These are phyloP conservation scores for Aspergillus udagawae DNA, from an alignment of 2,329 filamentous ascomycete species.

Conservation along the genomic window DNA sequence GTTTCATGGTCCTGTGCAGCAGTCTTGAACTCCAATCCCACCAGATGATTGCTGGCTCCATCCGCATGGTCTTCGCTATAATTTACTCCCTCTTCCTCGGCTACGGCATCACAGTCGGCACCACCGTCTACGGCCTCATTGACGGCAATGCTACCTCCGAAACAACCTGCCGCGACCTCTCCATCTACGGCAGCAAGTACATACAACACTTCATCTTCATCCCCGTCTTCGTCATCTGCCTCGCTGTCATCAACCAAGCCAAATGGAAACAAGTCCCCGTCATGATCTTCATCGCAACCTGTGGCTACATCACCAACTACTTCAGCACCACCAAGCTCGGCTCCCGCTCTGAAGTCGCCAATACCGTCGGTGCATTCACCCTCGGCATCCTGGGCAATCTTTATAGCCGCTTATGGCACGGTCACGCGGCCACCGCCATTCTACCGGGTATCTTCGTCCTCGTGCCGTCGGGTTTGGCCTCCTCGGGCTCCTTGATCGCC, in stretches of 20 bases:
- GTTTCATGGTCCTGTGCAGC: slow-evolving; percentile 56
- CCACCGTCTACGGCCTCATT: slow-evolving; percentile 56
- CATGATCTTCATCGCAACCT: slow-evolving; percentile 69
- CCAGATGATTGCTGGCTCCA: slow-evolving; percentile 62
- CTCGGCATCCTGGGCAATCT: slow-evolving; percentile 74
- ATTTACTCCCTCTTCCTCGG: slow-evolving; percentile 66
- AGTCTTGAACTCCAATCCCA: slow-evolving; percentile 62
- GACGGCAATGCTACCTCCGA: slow-evolving; percentile 48
- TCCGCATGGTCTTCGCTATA: slow-evolving; percentile 66
- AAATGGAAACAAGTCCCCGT: slow-evolving; percentile 72
- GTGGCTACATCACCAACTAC: slow-evolving; percentile 71
- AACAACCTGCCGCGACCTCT: slow-evolving; percentile 39
- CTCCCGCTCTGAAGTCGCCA: slow-evolving; percentile 69
- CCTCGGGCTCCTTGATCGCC: slow-evolving; percentile 51
- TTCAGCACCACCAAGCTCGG: slow-evolving; percentile 65
- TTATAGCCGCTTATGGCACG: slow-evolving; percentile 67
- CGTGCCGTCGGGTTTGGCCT: slow-evolving; percentile 56
- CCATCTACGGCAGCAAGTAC: slow-evolving; percentile 28
- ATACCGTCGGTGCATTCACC: slow-evolving; percentile 69
- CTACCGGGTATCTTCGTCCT: slow-evolving; percentile 77
- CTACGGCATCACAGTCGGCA: slow-evolving; percentile 64
- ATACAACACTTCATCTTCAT: slow-evolving; percentile 65
- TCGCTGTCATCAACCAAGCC: slow-evolving; percentile 75
- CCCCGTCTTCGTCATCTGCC: slow-evolving; percentile 65
- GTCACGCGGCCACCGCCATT: slow-evolving; percentile 76